phyloP scores from a whole-genome alignment of 495 filamentous ascomycete genomes.

The Aspergillus leporis region DNA sequence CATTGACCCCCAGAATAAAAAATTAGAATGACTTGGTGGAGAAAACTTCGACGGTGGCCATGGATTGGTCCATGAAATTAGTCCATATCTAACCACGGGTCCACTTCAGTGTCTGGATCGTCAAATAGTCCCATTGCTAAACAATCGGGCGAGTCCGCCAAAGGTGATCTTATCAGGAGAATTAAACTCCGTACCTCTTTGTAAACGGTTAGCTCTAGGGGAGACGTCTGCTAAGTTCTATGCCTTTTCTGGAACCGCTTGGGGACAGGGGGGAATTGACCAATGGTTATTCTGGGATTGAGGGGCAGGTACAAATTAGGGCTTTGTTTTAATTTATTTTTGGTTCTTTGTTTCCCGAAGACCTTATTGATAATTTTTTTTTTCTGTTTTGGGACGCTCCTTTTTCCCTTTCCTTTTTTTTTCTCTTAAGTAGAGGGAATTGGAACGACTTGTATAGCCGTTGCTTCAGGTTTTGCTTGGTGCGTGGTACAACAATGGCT shows the following conservation, averaged over 20 bases:
- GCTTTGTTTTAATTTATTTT: conserved; percentile 1
- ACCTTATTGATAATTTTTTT: neutral
- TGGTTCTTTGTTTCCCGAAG: neutral
- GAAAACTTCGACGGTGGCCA: neutral
- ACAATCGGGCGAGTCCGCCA: neutral
- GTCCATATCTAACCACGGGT: neutral
- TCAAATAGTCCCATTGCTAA: conserved; percentile 1
- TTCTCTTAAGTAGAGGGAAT: neutral
- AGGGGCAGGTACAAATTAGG: neutral
- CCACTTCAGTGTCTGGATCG: neutral
- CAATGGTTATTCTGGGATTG: neutral
- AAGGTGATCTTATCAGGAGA: neutral
- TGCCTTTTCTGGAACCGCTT: neutral
- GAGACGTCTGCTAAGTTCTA: neutral
- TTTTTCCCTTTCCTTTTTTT: neutral
- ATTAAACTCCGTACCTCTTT: neutral
- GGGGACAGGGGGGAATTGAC: neutral
- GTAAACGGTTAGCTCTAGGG: neutral
- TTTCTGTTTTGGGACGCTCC: neutral
- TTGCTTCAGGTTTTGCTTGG: neutral
- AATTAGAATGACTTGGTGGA: neutral
- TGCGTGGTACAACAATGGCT: neutral
- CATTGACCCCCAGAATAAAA: neutral
- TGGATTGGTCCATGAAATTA: neutral
- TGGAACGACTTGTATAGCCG: neutral